Evolutionary conservation across 2,329 filamentous ascomycete species (phyloP).

Genomic region (Colletotrichum sublineola): DNA sequence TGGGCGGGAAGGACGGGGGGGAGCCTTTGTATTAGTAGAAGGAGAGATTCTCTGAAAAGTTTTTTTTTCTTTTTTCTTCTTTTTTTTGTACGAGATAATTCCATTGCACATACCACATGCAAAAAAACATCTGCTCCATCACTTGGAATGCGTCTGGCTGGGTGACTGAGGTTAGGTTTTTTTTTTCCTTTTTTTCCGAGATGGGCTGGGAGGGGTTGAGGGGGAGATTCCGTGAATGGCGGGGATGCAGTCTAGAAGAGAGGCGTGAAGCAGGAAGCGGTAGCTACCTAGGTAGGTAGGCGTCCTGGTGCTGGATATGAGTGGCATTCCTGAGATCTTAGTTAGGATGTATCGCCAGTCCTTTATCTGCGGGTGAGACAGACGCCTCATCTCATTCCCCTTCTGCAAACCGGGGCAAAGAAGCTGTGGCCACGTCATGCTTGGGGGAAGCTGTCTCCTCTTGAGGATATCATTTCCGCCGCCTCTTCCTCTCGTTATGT

Average conservation of each 20-base stretch:
- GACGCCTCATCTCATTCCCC: too few relatives aligned
- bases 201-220: too few relatives aligned
- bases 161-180: neutral
- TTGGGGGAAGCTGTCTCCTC: neutral
- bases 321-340: neutral
- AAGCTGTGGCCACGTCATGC: neutral
- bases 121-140: neutral
- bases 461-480: too few relatives aligned
- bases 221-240: neutral
- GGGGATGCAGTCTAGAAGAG: too few relatives aligned
- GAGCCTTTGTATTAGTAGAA: constrained; percentile 34
- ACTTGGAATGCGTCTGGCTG: constrained; percentile 26
- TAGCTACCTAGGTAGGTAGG: neutral
- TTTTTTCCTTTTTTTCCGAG: too few relatives aligned
- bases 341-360: neutral
- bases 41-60: constrained; percentile 22
- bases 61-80: too few relatives aligned
- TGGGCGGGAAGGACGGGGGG: neutral
- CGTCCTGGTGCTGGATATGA: neutral
- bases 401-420: neutral
- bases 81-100: constrained; percentile 32
- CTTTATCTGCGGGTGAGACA: constrained; percentile 1
- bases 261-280: neutral
- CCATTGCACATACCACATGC: constrained; percentile 13
- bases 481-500: too few relatives aligned